These are phyloP conservation scores for Carex scoparia DNA, from an alignment of 176 grass and related monocot species.

Conservation along the genomic window DNA sequence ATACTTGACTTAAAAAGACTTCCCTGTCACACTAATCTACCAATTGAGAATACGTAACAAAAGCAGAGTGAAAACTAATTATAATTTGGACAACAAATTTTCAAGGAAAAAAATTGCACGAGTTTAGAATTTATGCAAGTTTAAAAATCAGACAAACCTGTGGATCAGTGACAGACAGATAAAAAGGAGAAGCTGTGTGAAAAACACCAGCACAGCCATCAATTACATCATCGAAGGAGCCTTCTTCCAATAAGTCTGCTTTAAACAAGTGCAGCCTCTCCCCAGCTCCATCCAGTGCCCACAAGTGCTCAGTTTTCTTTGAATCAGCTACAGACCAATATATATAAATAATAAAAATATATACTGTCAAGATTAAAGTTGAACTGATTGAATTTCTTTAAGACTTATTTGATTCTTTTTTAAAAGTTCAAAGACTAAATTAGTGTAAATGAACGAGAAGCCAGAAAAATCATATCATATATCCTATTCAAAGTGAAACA, in stretches of 20 bases:
- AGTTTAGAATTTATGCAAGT: neutral
- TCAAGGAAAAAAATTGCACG: neutral
- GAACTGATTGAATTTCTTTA: neutral
- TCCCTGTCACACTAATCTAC: neutral
- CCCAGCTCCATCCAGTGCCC: conserved; percentile 23
- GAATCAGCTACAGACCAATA: conserved; percentile 26
- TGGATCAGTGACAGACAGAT: neutral
- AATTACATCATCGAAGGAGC: conserved; percentile 23
- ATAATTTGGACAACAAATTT: neutral
- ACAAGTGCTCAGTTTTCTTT: conserved; percentile 30
- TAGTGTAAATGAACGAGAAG: too few relatives aligned
- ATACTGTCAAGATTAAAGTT: neutral
- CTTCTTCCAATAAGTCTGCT: conserved; percentile 30
- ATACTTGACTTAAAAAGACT: neutral
- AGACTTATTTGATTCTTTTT: too few relatives aligned
- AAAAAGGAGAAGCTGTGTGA: conserved; percentile 31
- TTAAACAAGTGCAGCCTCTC: conserved; percentile 31
- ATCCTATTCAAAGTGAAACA: too few relatives aligned
- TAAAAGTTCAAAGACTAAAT: too few relatives aligned
- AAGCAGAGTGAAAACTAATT: neutral
- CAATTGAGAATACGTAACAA: neutral
- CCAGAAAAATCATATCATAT: too few relatives aligned
- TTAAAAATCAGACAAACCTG: conserved; percentile 20
- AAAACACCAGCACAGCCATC: conserved; percentile 31
- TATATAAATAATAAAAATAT: neutral